These are phyloP conservation scores for Pugionium dolabratum DNA, from an alignment of 345 rosid species.

Conservation along the genomic window DNA sequence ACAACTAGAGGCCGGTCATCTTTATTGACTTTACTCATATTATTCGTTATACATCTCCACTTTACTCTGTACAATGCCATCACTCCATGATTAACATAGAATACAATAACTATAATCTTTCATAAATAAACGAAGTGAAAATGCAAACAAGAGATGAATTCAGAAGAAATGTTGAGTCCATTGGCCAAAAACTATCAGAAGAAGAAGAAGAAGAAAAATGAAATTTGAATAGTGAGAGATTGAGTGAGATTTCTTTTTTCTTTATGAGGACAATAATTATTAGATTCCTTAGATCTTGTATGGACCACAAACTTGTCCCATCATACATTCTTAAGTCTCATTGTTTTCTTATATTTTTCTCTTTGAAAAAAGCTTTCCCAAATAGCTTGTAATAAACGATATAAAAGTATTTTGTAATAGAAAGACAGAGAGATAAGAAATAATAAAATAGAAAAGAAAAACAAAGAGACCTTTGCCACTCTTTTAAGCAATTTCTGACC, in stretches of 20 bases:
- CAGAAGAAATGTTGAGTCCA: neutral
- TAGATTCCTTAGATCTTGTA: slow-evolving; percentile 46
- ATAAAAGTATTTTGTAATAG: neutral
- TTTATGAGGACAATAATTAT: slow-evolving; percentile 38
- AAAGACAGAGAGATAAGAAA: neutral
- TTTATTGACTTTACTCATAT: slow-evolving; percentile 36
- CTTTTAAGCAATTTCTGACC: slow-evolving; percentile 42
- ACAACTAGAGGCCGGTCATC: slow-evolving; percentile 37
- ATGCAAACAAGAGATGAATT: neutral
- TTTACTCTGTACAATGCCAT: slow-evolving; percentile 19
- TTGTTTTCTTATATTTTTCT: slow-evolving; percentile 20
- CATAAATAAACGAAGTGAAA: neutral
- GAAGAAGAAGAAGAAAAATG: slow-evolving; percentile 18
- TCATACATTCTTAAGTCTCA: slow-evolving; percentile 38
- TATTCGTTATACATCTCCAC: slow-evolving; percentile 16
- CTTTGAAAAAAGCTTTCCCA: slow-evolving; percentile 18
- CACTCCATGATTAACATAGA: slow-evolving; percentile 16
- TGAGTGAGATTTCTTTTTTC: slow-evolving; percentile 38
- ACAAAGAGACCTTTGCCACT: slow-evolving; percentile 39
- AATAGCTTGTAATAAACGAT: slow-evolving; percentile 6
- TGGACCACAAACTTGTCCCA: slow-evolving; percentile 42
- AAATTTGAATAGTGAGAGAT: slow-evolving; percentile 30
- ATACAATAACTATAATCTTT: neutral
- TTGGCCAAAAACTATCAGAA: too few species aligned
- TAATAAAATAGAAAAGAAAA: neutral